Percentiles rank a stretch among this genome's conserved stretches.
Evolutionary conservation across 1,284 basidiomycete species (phyloP).

Genomic region (Rhodotorula sp.): DNA sequence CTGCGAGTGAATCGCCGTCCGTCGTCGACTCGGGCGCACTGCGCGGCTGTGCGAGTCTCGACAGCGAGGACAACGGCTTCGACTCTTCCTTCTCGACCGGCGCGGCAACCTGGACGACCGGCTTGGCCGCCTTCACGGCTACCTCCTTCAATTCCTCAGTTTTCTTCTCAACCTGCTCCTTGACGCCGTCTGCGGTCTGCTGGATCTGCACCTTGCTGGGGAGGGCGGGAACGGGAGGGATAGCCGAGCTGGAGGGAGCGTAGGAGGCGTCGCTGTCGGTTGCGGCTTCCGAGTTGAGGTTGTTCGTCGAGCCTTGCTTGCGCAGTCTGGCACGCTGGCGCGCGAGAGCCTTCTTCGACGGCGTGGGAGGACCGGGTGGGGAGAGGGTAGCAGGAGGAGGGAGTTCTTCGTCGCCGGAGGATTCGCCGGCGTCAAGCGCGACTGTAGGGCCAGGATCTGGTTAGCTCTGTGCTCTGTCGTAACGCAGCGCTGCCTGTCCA

Average conservation of each 20-base stretch:
- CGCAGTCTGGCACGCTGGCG: conserved; percentile 32
- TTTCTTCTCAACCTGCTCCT: background rate
- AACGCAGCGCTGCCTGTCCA: background rate
- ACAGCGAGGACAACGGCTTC: background rate
- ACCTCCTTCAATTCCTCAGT: conserved; percentile 8
- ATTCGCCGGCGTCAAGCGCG: conserved; percentile 15
- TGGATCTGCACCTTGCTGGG: background rate
- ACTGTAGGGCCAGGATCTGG: background rate
- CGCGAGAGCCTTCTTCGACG: conserved; percentile 35
- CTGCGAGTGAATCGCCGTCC: conserved; percentile 15
- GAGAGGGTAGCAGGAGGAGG: conserved; percentile 6
- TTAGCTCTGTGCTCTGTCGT: background rate
- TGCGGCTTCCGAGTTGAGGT: conserved; percentile 2
- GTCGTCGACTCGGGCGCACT: conserved; percentile 10
- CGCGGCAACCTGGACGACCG: conserved; percentile 1
- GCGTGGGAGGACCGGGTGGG: conserved; percentile 9
- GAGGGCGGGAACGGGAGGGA: conserved; percentile 20
- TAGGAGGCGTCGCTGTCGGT: conserved; percentile 24
- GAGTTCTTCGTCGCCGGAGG: conserved; percentile 17
- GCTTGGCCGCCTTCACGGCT: background rate
- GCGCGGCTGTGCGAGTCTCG: background rate
- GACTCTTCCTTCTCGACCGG: conserved; percentile 3
- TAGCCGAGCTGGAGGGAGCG: conserved; percentile 1
- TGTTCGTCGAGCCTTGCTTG: conserved; percentile 25
- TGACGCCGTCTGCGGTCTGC: background rate